Evolutionary conservation across 805 yeast genomes (phyloP).

Genomic region (Saccharomyces paradoxus): DNA sequence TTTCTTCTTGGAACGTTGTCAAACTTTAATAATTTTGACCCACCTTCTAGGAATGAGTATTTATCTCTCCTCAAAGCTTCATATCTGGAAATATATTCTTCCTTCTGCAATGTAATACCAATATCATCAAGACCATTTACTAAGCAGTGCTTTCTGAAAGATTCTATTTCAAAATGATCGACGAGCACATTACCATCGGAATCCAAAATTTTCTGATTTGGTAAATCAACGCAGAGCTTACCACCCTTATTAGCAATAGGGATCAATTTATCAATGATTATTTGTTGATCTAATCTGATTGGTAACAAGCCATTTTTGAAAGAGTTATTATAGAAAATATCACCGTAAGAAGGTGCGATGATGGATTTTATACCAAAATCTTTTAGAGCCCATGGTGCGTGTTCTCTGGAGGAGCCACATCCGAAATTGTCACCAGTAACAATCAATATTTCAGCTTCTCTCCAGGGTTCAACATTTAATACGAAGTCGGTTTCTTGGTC

Average conservation of each 20-base stretch:
- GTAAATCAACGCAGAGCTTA: constrained; percentile 71
- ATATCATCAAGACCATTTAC: constrained; percentile 94
- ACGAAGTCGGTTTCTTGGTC: constrained; percentile 83
- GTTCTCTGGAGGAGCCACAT: constrained; percentile 98
- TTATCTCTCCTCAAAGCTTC: constrained; percentile 69
- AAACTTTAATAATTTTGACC: constrained; percentile 50
- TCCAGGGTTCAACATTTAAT: constrained; percentile 78
- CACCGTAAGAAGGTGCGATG: constrained; percentile 97
- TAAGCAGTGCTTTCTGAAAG: constrained; percentile 89
- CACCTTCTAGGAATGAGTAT: constrained; percentile 91
- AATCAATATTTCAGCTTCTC: constrained; percentile 70
- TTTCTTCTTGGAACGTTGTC: constrained; percentile 2
- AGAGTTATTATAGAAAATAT: constrained; percentile 94
- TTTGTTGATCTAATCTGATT: constrained; percentile 76
- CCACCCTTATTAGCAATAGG: constrained; percentile 73
- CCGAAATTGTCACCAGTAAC: constrained; percentile 97
- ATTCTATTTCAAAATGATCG: constrained; percentile 79
- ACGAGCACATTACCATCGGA: constrained; percentile 66
- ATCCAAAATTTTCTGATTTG: constrained; percentile 69
- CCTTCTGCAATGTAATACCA: constrained; percentile 89
- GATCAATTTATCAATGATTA: constrained; percentile 59
- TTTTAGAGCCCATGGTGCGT: constrained; percentile 98
- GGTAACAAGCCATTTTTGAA: constrained; percentile 94
- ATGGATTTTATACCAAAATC: constrained; percentile 95
- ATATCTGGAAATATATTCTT: constrained; percentile 60